Conservation (phyloP, 495 filamentous ascomycete species). For the Podospora appendiculata region DNA sequence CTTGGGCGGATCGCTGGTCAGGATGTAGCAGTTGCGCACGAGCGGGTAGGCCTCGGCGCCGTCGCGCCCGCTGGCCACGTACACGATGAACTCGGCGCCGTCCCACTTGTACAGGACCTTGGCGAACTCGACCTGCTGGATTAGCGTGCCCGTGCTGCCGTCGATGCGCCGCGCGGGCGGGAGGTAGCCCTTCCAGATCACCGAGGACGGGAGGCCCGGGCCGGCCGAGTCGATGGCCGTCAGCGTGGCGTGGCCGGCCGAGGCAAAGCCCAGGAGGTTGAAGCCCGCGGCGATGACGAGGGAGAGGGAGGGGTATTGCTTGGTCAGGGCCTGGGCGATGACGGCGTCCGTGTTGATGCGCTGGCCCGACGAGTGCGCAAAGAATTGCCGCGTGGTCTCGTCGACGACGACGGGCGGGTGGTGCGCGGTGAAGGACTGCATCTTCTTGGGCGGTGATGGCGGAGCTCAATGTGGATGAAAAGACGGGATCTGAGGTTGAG, state of each 20-base stretch:
- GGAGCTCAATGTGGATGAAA: too few species aligned
- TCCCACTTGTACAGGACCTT: conserved; percentile 47
- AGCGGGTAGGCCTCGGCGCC: conserved; percentile 24
- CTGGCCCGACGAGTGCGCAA: conserved; percentile 38
- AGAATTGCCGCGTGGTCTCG: conserved; percentile 19
- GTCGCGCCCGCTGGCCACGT: conserved; percentile 43
- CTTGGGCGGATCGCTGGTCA: conserved; percentile 28
- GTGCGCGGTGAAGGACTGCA: background rate
- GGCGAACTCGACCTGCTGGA: conserved; percentile 37
- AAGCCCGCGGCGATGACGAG: conserved; percentile 34
- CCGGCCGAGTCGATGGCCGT: conserved; percentile 27
- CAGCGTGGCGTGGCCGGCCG: conserved; percentile 36
- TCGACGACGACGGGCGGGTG: conserved; percentile 10
- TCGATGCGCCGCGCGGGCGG: conserved; percentile 45
- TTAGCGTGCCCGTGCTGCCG: conserved; percentile 36
- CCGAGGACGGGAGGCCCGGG: conserved; percentile 17
- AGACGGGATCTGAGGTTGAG: too few species aligned
- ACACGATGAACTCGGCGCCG: conserved; percentile 43
- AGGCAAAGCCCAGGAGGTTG: conserved; percentile 45
- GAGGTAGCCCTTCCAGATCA: conserved; percentile 37
- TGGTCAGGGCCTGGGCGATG: conserved; percentile 39
- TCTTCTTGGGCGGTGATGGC: too few species aligned
- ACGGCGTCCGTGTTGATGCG: conserved; percentile 46
- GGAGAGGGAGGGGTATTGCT: conserved; percentile 43
- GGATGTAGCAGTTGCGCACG: conserved; percentile 36